Conservation (phyloP, 345 rosid genomes). For the Erysimum cheiranthoides region DNA sequence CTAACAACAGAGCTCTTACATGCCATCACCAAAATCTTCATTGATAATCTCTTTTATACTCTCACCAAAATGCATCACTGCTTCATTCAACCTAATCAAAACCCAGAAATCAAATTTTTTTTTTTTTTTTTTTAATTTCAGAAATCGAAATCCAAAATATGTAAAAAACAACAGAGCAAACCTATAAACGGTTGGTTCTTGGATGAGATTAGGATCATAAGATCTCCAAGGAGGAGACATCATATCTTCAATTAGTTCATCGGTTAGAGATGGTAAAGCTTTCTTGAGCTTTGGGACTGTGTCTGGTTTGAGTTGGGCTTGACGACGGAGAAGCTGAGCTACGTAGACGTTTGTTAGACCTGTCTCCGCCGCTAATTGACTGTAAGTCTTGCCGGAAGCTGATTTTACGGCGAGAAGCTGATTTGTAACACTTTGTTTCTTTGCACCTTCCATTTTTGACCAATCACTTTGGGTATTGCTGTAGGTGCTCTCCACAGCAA, state of each 20-base stretch:
- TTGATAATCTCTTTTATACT: slow-evolving; percentile 90
- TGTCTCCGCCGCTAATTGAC: slow-evolving; percentile 66
- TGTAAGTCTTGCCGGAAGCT: slow-evolving; percentile 69
- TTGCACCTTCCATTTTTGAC: slow-evolving; percentile 50
- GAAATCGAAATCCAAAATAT: too few species aligned
- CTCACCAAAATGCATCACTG: slow-evolving; percentile 97
- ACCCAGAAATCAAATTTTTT: background rate
- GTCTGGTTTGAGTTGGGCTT: slow-evolving; percentile 85
- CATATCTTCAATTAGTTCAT: slow-evolving; percentile 70
- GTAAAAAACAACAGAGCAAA: too few species aligned
- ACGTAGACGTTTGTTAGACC: too few species aligned
- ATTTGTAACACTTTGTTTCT: slow-evolving; percentile 48
- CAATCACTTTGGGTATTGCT: too few species aligned
- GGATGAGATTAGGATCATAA: slow-evolving; percentile 72
- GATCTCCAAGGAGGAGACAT: slow-evolving; percentile 80
- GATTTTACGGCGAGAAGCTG: slow-evolving; percentile 59
- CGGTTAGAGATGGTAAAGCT: slow-evolving; percentile 68
- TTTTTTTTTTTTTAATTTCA: too few species aligned
- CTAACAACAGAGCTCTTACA: too few species aligned
- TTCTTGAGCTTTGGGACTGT: slow-evolving; percentile 65
- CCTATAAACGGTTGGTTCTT: slow-evolving; percentile 94
- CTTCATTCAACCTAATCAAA: slow-evolving; percentile 77
- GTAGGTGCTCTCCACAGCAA: too few species aligned
- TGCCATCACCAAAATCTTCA: too few species aligned
- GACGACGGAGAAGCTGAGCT: slow-evolving; percentile 83